A percentile compares a stretch with the other conserved stretches of the same genome.
These are phyloP conservation scores for Herpetospermum pedunculosum DNA, from an alignment of 306 rosid species.

Conservation along the genomic window DNA sequence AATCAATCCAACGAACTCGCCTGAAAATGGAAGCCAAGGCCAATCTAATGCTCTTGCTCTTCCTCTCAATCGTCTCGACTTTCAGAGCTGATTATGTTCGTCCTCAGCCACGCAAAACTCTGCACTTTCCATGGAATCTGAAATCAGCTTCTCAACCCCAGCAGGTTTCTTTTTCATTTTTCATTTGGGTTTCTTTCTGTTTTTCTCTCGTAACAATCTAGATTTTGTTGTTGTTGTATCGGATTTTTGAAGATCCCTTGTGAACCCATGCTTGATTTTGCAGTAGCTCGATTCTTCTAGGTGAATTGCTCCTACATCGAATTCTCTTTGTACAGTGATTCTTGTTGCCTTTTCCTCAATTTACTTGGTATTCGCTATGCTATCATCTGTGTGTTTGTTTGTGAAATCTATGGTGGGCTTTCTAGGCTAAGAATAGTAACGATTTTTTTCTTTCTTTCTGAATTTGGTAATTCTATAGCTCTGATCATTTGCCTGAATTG, in stretches of 20 bases:
- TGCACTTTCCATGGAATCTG: conserved; percentile 41
- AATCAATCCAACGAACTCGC: neutral
- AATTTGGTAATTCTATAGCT: neutral
- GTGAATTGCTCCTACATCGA: neutral
- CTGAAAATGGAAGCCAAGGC: conserved; percentile 34
- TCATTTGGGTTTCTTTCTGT: neutral
- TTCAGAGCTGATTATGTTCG: conserved; percentile 45
- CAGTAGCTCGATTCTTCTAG: neutral
- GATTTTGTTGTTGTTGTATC: neutral
- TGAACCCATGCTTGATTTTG: neutral
- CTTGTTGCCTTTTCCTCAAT: neutral
- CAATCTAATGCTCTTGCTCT: conserved; percentile 15
- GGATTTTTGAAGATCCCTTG: neutral
- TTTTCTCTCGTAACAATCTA: neutral
- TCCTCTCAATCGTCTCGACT: conserved; percentile 20
- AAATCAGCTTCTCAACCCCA: conserved; percentile 48
- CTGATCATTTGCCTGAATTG: neutral
- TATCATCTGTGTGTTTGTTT: neutral
- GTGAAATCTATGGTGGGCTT: neutral
- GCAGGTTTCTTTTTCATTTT: conserved; percentile 34
- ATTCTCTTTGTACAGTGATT: neutral
- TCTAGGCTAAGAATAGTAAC: neutral
- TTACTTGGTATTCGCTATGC: neutral
- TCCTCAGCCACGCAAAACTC: conserved; percentile 63
- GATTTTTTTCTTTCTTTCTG: neutral